Base-by-base conservation (phyloP, 305 asterid genomes). In the Solanum hybrid region DNA sequence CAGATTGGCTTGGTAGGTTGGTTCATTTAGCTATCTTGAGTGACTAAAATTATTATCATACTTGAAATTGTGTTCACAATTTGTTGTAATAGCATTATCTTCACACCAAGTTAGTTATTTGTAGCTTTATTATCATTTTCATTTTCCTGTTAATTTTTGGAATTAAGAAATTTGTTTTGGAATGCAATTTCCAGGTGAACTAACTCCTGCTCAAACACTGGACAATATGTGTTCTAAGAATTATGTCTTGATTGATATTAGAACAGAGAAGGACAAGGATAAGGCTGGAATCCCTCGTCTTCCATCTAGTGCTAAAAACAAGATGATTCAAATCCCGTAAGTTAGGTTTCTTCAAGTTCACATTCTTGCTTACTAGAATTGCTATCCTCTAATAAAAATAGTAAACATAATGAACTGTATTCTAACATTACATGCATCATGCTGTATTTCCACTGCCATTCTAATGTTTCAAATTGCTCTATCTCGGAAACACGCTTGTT, bases 241-340 rank as follows among this genome's bases (percentile, higher is more conserved):
- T 90, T 96, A 96, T 91, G 51, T 95, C 57, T 90, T 97, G 98
- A 93, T 96, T 86, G 99, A 97, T 93, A 96, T 97, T 91, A 96
- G 99, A 92, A 92, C 99, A 57, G 98, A 95, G 93, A 96, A 96
- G 93, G 99, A 97, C 90, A 97, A 97, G 92, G 92, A 93, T 94
- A 97, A 94, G 92, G 92, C 95, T 39, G 99, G 99, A 27, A 89
- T 96, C 88, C 99, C 99, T 72, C 98, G 98, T 90, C 97, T 96
- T 93, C 99, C 99, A 61, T 93, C 97, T 73, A 90, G 90, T 87
- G 98, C 98, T 45, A 95, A 93, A 92, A 95, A 93, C 94, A 94
- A 95, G 70, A 88, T 97, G 92, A 89, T 97, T 91, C 92, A 97
- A 15, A 92, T 97, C 88, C 98, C 98, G 99, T 97, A 92, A 95